Evolutionary conservation across 2,329 filamentous ascomycete genomes (phyloP), one percentile per base, ranked within the genome.

Genomic region (Geosmithia putterillii): DNA sequence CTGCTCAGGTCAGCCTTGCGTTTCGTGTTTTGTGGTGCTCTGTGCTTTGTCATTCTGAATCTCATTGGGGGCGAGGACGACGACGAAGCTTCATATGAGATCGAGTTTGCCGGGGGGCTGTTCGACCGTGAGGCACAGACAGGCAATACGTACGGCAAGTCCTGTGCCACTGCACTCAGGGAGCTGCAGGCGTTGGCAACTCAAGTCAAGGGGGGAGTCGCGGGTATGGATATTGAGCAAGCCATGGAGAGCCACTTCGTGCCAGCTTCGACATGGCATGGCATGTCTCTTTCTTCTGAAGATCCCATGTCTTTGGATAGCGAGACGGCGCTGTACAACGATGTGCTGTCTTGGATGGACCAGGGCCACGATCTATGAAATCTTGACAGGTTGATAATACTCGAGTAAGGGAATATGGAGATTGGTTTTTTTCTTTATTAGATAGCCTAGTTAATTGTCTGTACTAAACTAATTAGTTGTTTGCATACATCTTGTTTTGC

Each of bases 11-110:
- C 63, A 0, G 64, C 65, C 9, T 56, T 73, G 41, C 69, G 73
- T 53, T 63, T 66, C 48, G 60, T 72, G 35, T 72, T 73, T 57
- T 71, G 70, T 51, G 67, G 70, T 3, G 65, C 68, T 44, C 59
- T 71, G 34, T 60, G 71, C 17, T 58, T 74, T 25, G 61, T 70
- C 43, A 58, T 74, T 43, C 61, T 67, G 45, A 61, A 66, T 46
- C 58, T 72, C 1, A 15, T 43, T 7, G 37, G 38, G 18, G 14
- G 37, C 20, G 40, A 40, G 25, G 20, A 39, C 42, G 14, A 46
- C 49, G 14, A 48, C 50, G 7, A 48, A 45, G 38, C 44, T 57
- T 43, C 45, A 47, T 38, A 53, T 39, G 61, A 64, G 36, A 57
- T 72, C 18, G 50, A 54, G 2, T 69, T 66, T 45, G 66, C 64